Percentiles rank a stretch among this genome's conserved stretches.
These are phyloP conservation scores for Scortechinia acanthostroma DNA, from an alignment of 2,329 filamentous ascomycete genomes.

Conservation along the genomic window DNA sequence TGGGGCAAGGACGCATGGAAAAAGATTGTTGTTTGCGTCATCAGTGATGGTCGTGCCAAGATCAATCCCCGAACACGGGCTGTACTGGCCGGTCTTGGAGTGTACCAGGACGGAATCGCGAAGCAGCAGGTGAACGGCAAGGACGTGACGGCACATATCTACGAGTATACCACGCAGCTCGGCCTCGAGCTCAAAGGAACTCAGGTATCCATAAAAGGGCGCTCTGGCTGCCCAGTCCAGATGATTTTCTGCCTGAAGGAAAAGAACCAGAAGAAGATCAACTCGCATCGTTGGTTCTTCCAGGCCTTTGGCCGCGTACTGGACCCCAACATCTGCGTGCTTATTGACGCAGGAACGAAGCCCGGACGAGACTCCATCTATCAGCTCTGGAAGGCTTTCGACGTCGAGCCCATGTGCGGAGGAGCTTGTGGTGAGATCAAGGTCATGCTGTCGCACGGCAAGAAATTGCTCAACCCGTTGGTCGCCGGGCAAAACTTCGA, in stretches of 20 bases:
- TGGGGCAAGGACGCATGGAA: slow-evolving; percentile 99
- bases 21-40: slow-evolving; percentile 97
- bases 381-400: slow-evolving; percentile 96
- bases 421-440: slow-evolving; percentile 98
- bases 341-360: slow-evolving; percentile 91
- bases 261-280: slow-evolving; percentile 99
- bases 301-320: slow-evolving; percentile 87
- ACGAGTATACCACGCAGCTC: slow-evolving; percentile 87
- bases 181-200: slow-evolving; percentile 78
- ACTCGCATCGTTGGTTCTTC: slow-evolving; percentile 99
- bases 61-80: slow-evolving; percentile 90
- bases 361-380: slow-evolving; percentile 93
- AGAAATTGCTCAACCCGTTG: slow-evolving; percentile 84
- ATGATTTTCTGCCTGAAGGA: slow-evolving; percentile 98
- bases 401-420: slow-evolving; percentile 93
- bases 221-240: slow-evolving; percentile 84
- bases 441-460: slow-evolving; percentile 84
- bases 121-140: slow-evolving; percentile 97
- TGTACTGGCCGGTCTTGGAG: slow-evolving; percentile 83
- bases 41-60: slow-evolving; percentile 92
- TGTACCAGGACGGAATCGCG: slow-evolving; percentile 96
- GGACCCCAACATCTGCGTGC: slow-evolving; percentile 91
- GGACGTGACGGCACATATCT: slow-evolving; percentile 94
- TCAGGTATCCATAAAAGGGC: slow-evolving; percentile 75
- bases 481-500: slow-evolving; percentile 98